These are phyloP conservation scores for Mycena capillaripes DNA, from an alignment of 768 basidiomycete species.

Conservation along the genomic window DNA sequence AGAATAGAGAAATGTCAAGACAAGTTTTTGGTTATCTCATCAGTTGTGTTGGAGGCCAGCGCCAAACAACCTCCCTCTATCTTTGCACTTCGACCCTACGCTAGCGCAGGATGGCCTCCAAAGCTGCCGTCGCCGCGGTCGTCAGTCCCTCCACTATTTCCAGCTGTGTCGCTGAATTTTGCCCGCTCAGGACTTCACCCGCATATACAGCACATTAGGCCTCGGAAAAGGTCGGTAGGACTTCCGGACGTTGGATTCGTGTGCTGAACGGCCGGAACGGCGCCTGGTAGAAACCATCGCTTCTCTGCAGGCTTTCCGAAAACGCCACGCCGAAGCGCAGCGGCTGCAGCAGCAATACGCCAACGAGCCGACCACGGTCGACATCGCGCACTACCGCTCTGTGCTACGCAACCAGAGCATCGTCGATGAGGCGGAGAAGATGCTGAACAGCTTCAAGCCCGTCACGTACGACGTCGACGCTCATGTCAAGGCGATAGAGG, in stretches of 20 bases:
- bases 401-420: slow-evolving; percentile 93
- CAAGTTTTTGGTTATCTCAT: neutral
- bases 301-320: slow-evolving; percentile 94
- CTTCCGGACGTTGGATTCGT: slow-evolving; percentile 10
- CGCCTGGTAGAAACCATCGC: slow-evolving; percentile 83
- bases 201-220: slow-evolving; percentile 85
- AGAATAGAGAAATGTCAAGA: too few relatives aligned
- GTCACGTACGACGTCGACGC: slow-evolving; percentile 92
- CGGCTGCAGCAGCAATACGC: slow-evolving; percentile 74
- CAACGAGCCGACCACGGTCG: slow-evolving; percentile 84
- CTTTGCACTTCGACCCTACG: slow-evolving; percentile 1
- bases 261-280: neutral
- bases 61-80: slow-evolving; percentile 17
- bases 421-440: slow-evolving; percentile 93
- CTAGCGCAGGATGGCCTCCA: slow-evolving; percentile 37
- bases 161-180: neutral
- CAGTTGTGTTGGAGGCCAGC: neutral
- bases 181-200: slow-evolving; percentile 78
- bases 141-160: slow-evolving; percentile 14
- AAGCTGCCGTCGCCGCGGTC: slow-evolving; percentile 41
- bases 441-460: slow-evolving; percentile 91
- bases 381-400: slow-evolving; percentile 92
- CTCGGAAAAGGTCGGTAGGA: slow-evolving; percentile 84
- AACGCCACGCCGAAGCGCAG: slow-evolving; percentile 92
- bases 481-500: slow-evolving; percentile 95